Evolutionary conservation across 441 rosid genomes (phyloP).

Genomic region (Lepidium campestre): DNA sequence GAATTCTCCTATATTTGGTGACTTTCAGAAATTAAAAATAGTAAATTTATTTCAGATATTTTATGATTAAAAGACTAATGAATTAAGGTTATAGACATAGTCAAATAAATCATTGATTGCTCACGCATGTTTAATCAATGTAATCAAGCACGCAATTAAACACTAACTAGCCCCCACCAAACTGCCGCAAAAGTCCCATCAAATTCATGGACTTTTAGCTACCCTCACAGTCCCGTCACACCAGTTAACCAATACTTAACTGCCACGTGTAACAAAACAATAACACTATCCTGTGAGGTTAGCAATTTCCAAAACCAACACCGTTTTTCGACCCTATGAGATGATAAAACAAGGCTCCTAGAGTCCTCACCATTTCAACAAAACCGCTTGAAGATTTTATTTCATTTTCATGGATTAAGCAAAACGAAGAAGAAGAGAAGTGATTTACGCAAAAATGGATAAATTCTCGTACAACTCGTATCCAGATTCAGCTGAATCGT

Average conservation of each 20-base stretch:
- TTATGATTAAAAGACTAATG: too few species aligned
- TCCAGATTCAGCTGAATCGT: slow-evolving; percentile 82
- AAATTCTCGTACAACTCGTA: slow-evolving; percentile 55
- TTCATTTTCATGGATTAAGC: not conserved
- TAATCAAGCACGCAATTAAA: slow-evolving; percentile 8
- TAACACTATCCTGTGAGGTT: slow-evolving; percentile 5
- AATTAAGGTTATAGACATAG: too few species aligned
- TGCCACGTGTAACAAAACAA: not conserved
- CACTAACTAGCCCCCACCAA: slow-evolving; percentile 11
- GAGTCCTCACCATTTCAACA: not conserved
- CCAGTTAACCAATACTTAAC: not conserved
- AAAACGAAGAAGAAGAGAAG: not conserved
- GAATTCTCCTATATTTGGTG: not conserved
- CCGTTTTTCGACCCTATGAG: not conserved
- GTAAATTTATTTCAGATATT: not conserved
- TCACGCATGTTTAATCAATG: too few species aligned
- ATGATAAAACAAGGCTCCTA: not conserved
- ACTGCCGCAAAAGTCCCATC: slow-evolving; percentile 19
- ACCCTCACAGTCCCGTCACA: slow-evolving; percentile 17
- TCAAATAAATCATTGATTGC: too few species aligned
- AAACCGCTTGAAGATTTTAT: slow-evolving; percentile 29
- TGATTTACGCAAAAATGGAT: slow-evolving; percentile 38
- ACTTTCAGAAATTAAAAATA: not conserved
- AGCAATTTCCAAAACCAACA: slow-evolving; percentile 5
- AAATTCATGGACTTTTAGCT: slow-evolving; percentile 5